These are phyloP conservation scores for Lanmaoa pseudosensibilis DNA, from an alignment of 768 basidiomycete genomes.

Conservation along the genomic window DNA sequence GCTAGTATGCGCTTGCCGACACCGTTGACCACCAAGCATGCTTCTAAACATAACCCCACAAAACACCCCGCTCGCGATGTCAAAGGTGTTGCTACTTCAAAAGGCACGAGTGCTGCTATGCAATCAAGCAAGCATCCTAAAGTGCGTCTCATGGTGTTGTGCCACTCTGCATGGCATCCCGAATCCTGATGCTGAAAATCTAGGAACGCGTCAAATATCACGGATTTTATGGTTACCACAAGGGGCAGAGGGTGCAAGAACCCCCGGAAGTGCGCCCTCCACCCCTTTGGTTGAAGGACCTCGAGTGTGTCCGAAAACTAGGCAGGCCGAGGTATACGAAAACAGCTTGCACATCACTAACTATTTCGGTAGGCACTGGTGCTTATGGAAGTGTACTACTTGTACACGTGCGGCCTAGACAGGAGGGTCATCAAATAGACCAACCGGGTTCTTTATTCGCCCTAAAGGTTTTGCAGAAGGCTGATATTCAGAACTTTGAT, in stretches of 20 bases:
- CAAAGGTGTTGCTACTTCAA: slow-evolving; percentile 6
- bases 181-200: not conserved
- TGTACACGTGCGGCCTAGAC: slow-evolving; percentile 35
- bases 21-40: slow-evolving; percentile 5
- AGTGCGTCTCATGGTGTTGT: not conserved
- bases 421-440: slow-evolving; percentile 34
- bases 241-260: slow-evolving; percentile 18
- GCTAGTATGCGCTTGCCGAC: slow-evolving; percentile 19
- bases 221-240: slow-evolving; percentile 7
- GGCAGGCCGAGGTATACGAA: slow-evolving; percentile 27
- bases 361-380: slow-evolving; percentile 38
- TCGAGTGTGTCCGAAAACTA: slow-evolving; percentile 44
- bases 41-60: slow-evolving; percentile 1
- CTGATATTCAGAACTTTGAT: slow-evolving; percentile 34
- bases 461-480: slow-evolving; percentile 44
- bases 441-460: slow-evolving; percentile 43
- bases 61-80: slow-evolving; percentile 17
- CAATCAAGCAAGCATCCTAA: not conserved
- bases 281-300: slow-evolving; percentile 36
- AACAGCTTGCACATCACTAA: slow-evolving; percentile 1
- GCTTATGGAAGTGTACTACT: slow-evolving; percentile 44
- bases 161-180: not conserved
- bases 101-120: not conserved
- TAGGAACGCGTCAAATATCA: slow-evolving; percentile 20
- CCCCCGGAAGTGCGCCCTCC: slow-evolving; percentile 40